Evolutionary conservation across 2,329 filamentous ascomycete species (phyloP), one percentile per base, ranked within the genome.

Genomic region (Paradendryphiella salina): DNA sequence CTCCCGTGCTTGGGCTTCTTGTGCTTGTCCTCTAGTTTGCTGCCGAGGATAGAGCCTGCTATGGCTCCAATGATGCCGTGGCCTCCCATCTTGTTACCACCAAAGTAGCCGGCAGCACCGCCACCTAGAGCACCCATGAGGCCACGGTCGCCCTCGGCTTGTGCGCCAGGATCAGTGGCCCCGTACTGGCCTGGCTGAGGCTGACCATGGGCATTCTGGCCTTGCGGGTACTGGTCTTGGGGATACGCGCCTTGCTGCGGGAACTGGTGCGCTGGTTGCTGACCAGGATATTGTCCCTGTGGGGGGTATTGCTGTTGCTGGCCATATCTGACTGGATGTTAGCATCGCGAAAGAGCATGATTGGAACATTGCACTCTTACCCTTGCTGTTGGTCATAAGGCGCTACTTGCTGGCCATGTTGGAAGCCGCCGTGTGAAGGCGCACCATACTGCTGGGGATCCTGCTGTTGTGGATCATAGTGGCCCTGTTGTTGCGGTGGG

Each of bases 21-120:
- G 58, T 74, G 57, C 59, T 80, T 79, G 57, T 84, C 77, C 59
- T 83, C 80, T 0, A 81, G 60, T 53, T 83, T 80, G 63, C 75
- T 78, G 1, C 83, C 83, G 2, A 80, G 47, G 37, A 85, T 75
- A 0, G 82, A 82, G 47, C 83, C 83, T 3, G 80, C 80, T 21
- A 85, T 65, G 0, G 82, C 79, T 9, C 83, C 83, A 8, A 86
- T 66, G 23, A 85, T 70, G 3, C 81, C 81, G n/a, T 80, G 74
- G n/a, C 76, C 74, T 17, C 76, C 79, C 58, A 81, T 75, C 66
- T 83, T 82, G 61, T 78, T 75, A 14, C 83, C 83, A 5, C 81
- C 73, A 55, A 80, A 79, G 56, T 79, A 79, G 1, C 83, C 83
- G 3, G 82, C 80, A 3, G 81, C 75, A 35, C 80, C 82, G 35